These are phyloP conservation scores for Grosmannia serpens DNA, from an alignment of 2,329 filamentous ascomycete species.

Conservation along the genomic window DNA sequence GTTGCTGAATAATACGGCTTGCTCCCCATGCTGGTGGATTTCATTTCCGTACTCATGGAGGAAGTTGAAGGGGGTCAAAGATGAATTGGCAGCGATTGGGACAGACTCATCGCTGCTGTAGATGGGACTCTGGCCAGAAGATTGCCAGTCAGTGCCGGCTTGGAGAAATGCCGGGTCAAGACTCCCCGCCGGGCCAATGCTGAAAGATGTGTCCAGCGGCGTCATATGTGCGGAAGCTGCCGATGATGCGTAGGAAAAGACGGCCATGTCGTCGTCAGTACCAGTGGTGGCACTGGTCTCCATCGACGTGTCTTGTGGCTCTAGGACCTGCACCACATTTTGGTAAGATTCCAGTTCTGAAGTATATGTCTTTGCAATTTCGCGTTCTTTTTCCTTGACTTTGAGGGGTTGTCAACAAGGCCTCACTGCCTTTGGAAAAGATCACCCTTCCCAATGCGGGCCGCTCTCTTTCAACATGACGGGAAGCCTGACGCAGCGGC, in stretches of 20 bases:
- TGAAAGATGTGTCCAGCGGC: neutral
- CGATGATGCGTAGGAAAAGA: neutral
- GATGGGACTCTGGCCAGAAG: neutral
- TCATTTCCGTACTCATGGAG: neutral
- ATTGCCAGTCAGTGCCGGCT: neutral
- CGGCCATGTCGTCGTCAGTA: neutral
- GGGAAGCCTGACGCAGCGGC: neutral
- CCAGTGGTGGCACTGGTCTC: neutral
- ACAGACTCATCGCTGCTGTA: neutral
- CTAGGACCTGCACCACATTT: neutral
- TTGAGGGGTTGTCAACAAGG: too few relatives aligned
- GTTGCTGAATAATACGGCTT: neutral
- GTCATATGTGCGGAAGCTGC: neutral
- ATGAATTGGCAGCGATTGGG: neutral
- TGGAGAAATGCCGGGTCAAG: neutral
- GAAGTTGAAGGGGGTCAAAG: constrained; percentile 2
- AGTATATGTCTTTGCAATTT: neutral
- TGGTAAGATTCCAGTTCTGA: neutral
- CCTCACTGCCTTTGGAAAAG: too few relatives aligned
- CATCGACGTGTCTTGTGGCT: neutral
- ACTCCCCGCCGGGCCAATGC: neutral
- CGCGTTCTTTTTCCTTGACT: neutral
- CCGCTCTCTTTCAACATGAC: too few relatives aligned
- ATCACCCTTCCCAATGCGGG: too few relatives aligned
- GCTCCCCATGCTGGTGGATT: neutral